Evolutionary conservation across 768 basidiomycete species (phyloP).

Genomic region (Chalciporus piperatus): DNA sequence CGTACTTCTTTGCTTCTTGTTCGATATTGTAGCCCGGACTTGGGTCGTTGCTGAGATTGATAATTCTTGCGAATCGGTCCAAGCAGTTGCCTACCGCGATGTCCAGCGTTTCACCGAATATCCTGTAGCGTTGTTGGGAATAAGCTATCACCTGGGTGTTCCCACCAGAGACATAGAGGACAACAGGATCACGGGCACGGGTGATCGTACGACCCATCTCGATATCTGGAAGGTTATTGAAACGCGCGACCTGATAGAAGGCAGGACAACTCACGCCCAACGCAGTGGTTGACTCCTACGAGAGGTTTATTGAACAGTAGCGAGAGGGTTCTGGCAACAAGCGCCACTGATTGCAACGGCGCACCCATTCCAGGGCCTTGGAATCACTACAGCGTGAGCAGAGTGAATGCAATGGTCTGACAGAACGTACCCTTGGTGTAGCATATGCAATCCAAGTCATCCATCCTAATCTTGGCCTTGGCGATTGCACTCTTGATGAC

Average conservation of each 20-base stretch:
- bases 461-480: conserved; percentile 65
- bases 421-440: conserved; percentile 86
- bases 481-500: conserved; percentile 76
- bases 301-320: conserved; percentile 88
- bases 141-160: conserved; percentile 99
- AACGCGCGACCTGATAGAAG: neutral
- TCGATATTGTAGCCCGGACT: conserved; percentile 98
- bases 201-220: conserved; percentile 98
- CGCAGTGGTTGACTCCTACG: conserved; percentile 98
- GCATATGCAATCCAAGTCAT: conserved; percentile 90
- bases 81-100: conserved; percentile 99
- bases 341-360: conserved; percentile 89
- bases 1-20: conserved; percentile 85
- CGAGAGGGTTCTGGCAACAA: conserved; percentile 89
- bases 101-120: conserved; percentile 98
- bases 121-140: conserved; percentile 94
- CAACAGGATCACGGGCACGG: conserved; percentile 90
- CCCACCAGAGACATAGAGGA: conserved; percentile 97
- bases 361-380: conserved; percentile 99
- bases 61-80: conserved; percentile 94
- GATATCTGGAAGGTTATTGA: conserved; percentile 62
- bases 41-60: conserved; percentile 93
- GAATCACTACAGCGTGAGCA: conserved; percentile 1
- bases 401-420: neutral
- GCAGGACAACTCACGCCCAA: conserved; percentile 71